Base-by-base conservation (phyloP, 2,329 filamentous ascomycete genomes). In the Xylaria sp. region DNA sequence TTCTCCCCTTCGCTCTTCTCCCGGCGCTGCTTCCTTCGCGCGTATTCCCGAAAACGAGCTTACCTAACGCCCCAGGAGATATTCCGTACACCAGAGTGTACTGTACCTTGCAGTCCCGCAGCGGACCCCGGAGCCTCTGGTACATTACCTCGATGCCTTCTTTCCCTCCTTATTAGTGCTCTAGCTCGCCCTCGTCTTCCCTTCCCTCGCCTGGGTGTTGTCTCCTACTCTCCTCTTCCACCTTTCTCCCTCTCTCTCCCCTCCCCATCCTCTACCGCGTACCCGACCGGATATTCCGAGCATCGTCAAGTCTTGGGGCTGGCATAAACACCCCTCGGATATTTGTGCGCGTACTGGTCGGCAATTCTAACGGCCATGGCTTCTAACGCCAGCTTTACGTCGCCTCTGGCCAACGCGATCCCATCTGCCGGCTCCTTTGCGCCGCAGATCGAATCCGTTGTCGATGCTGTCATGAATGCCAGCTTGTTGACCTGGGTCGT, bases 351-450 rank as follows among this genome's bases (percentile, higher is more conserved):
- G 58, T 48, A 48, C 56, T 31, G 62, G 62, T 60, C 49, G 47
- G 48, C 62, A 55, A 57, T 27, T 44, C 52, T 44, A 56, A 58
- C 63, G 60, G 64, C 60, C 68, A 85, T 85, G 83, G 82, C 81
- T 70, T 78, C 85, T 70, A 90, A 90, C 76, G 85, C 85, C 71
- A 73, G 70, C 75, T 89, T 92, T 71, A 84, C 85, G 71, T 92
- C 90, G 74, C 87, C 89, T 49, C 75, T 89, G 74, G 88, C 88
- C 65, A 85, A 84, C 75, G 82, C 86, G 71, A 85, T 80, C 70
- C 77, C 80, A 66, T 77, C 76, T 62, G 76, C 77, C 60, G 78
- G 80, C 66, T 77, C 75, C 61, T 76, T 90, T 53, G 82, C 84
- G 47, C 81, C 84, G 43, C 83, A 85, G 67, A 73, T 89, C 65